phyloP scores from a whole-genome alignment of 1,284 basidiomycete species.

The Coniophora puteana region DNA sequence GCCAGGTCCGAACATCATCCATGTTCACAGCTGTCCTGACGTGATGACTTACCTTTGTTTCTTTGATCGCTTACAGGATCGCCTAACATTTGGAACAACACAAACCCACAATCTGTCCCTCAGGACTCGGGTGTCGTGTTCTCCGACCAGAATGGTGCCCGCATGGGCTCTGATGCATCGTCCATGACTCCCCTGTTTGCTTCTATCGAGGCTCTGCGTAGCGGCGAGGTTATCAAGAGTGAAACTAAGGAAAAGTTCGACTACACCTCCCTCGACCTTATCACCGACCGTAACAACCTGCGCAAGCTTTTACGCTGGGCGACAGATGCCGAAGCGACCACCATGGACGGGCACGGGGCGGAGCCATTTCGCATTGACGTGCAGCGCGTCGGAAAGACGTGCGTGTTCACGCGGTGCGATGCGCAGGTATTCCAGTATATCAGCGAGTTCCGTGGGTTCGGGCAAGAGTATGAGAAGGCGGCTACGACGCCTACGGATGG shows the following conservation, averaged over 20 bases:
- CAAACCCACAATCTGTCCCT: conserved; percentile 19
- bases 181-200: conserved; percentile 31
- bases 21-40: no score
- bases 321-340: no score
- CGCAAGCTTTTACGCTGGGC: conserved; percentile 35
- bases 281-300: conserved; percentile 33
- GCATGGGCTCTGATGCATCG: conserved; percentile 27
- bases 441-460: conserved; percentile 22
- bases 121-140: conserved; percentile 24
- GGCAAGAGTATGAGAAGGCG: conserved; percentile 30
- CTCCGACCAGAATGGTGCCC: conserved; percentile 29
- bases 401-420: conserved; percentile 28
- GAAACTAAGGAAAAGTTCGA: conserved; percentile 23
- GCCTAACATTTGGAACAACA: conserved; percentile 27
- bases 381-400: conserved; percentile 26
- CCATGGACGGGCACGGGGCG: conserved; percentile 11
- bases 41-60: not conserved
- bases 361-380: conserved; percentile 36
- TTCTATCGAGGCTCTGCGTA: conserved; percentile 29
- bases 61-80: conserved; percentile 15
- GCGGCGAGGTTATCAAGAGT: no score
- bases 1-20: conserved; percentile 23
- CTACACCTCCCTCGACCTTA: conserved; percentile 26
- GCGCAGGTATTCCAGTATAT: conserved; percentile 6
- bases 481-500: conserved; percentile 22